phyloP scores from a whole-genome alignment of 2,329 filamentous ascomycete species.

The Ascomycota sp. region DNA sequence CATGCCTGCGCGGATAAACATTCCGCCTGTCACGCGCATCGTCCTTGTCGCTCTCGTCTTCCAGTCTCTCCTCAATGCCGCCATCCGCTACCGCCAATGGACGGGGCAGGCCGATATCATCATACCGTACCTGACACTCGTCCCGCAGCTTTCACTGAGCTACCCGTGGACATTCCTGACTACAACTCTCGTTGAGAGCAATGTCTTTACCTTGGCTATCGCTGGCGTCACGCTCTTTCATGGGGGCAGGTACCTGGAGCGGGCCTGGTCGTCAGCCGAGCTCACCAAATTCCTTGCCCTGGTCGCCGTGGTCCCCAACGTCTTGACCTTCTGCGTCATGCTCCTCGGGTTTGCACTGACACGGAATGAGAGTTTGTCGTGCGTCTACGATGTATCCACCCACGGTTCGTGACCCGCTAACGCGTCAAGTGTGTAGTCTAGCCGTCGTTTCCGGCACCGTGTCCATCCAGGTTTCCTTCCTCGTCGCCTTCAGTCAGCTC shows the following conservation, averaged over 20 bases:
- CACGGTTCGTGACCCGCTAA: background rate
- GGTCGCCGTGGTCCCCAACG: conserved; percentile 60
- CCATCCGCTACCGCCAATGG: conserved; percentile 55
- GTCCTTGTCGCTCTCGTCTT: conserved; percentile 54
- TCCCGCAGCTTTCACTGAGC: conserved; percentile 63
- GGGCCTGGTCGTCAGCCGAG: conserved; percentile 83
- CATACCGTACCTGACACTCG: conserved; percentile 70
- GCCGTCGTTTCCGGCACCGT: conserved; percentile 78
- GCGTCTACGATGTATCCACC: conserved; percentile 13
- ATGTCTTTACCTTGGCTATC: conserved; percentile 67
- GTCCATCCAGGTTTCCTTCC: conserved; percentile 76
- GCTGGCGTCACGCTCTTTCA: conserved; percentile 68
- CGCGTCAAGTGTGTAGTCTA: conserved; percentile 24
- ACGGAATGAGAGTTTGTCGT: conserved; percentile 48
- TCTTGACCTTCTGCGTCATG: conserved; percentile 52
- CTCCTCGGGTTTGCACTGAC: conserved; percentile 54
- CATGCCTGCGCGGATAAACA: conserved; percentile 69
- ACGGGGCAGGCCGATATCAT: conserved; percentile 41
- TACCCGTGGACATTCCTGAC: conserved; percentile 89
- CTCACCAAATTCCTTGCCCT: conserved; percentile 78
- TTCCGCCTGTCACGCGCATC: conserved; percentile 75
- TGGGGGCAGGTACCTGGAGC: conserved; percentile 84
- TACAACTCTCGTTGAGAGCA: conserved; percentile 78
- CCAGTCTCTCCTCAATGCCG: conserved; percentile 66
- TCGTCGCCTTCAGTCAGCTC: conserved; percentile 93